Evolutionary conservation across 2,329 filamentous ascomycete genomes (phyloP), one percentile per base, ranked within the genome.

Genomic region (Biscogniauxia mediterranea): DNA sequence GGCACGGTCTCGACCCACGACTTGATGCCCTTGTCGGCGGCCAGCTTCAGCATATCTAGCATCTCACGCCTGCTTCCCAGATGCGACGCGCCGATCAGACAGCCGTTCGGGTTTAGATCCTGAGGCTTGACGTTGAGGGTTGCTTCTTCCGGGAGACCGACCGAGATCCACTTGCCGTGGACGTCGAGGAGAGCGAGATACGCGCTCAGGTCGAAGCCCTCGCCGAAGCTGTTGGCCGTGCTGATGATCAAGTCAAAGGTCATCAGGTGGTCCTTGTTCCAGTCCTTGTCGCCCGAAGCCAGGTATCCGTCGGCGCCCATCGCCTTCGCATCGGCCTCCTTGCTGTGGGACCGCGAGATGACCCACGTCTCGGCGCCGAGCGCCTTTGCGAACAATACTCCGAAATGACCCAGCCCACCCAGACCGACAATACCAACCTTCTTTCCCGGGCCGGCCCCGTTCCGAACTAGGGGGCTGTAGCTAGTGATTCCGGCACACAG

Each of bases 401-500:
- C 89, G 69, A 90, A 89, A 76, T 92, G 89, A 5, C 89, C 89
- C 59, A 91, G 84, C 13, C 89, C 89, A 19, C 89, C 89, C 66
- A 92, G 79, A 64, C 90, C 90, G 8, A 92, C 85, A 63, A 93
- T 85, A 46, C 84, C 90, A 21, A 93, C 86, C 79, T 91, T 92
- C 81, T 91, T 92, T 64, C 92, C 91, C 0, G 89, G 89, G 0
- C 90, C 90, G 62, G 84, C 83, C 21, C 90, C 90, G 71, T 93
- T 88, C 55, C 91, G 85, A 65, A 91, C 88, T 15, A 96, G 82
- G 1, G 92, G 92, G 62, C 85, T 89, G 79, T 88, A 96, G 61
- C 87, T 87, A 3, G 92, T 96, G 66, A 96, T 82, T 65, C 92
- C 92, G 50, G 91, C 92, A 76, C 92, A 96, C 68, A 95, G 83